Evolutionary conservation across 2,329 filamentous ascomycete genomes (phyloP).

Genomic region (Cladosporium sp.): DNA sequence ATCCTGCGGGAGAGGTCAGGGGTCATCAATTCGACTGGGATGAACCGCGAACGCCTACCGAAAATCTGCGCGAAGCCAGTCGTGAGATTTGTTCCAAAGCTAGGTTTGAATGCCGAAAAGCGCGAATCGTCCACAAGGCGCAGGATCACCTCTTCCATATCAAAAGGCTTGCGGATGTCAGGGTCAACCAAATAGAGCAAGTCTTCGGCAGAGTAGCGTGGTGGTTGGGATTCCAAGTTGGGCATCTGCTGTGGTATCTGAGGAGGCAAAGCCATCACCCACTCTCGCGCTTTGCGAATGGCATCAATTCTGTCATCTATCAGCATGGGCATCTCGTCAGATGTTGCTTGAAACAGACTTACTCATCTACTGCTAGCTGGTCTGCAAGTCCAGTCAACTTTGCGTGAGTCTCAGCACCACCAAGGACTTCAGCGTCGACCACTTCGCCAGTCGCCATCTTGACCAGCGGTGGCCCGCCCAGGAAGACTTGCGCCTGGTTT

Average conservation of each 20-base stretch:
- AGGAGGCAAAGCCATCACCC: constrained; percentile 31
- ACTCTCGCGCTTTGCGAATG: constrained; percentile 43
- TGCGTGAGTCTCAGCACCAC: constrained; percentile 48
- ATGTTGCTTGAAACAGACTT: constrained; percentile 17
- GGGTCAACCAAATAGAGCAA: constrained; percentile 5
- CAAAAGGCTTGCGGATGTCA: constrained; percentile 13
- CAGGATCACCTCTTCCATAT: constrained; percentile 12
- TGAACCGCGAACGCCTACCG: not conserved
- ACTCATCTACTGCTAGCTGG: constrained; percentile 48
- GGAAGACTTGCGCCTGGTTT: constrained; percentile 48
- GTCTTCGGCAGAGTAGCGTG: constrained; percentile 10
- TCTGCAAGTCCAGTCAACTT: constrained; percentile 47
- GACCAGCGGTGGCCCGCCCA: constrained; percentile 49
- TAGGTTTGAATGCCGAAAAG: not conserved
- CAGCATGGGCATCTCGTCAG: constrained; percentile 2
- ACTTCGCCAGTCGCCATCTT: constrained; percentile 52
- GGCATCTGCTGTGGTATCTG: not conserved
- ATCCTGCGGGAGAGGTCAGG: not conserved
- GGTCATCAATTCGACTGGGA: too few species aligned
- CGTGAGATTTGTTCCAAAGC: not conserved
- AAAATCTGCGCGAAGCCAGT: not conserved
- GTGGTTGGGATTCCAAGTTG: constrained; percentile 1
- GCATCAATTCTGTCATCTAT: constrained; percentile 41
- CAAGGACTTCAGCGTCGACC: constrained; percentile 46
- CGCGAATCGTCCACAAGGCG: not conserved